Evolutionary conservation across 805 yeast species (phyloP), one percentile per base, ranked within the genome.

Genomic region (Cyberlindnera xishuangbannaensis): DNA sequence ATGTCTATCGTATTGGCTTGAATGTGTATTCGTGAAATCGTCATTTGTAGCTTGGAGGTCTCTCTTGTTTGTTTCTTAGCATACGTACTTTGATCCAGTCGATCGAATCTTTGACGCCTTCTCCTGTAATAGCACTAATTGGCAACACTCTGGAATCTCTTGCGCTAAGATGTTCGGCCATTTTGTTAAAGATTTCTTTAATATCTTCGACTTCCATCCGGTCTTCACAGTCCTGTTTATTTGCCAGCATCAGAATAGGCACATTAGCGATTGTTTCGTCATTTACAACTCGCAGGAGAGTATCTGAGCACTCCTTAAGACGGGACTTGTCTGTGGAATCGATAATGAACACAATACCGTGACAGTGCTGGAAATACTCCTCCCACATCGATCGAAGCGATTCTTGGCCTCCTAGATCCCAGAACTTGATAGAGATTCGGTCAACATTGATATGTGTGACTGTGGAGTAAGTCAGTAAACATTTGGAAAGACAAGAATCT

Each of bases 321-420:
- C 96, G 67, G 21, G 73, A 79, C 18, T 80, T 71, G 56, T 88
- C 97, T 1, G 94, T 80, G 7, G 95, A 83, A 55, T 90, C 98
- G 10, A 92, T 90, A 14, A 90, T 81, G 56, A 90, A 90, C 27
- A 92, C 78, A 23, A 90, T 84, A 0, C 92, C 97, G 58, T 90
- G 97, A 35, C 95, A 83, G 39, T 77, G 81, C 14, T 69, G 66
- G 59, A 79, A 92, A 64, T 90, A 92, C 40, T 84, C 76, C 6
- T 80, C 69, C 98, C 98, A 90, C 69, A 92, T 68, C 18, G 75
- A 64, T 30, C 97, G 67, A 29, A 90, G 64, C n/a, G 82, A 67
- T 52, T 78, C 80, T 58, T 90, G 98, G 10, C 98, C 98, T 9
- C 97, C 97, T 25, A 90, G 77, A 56, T 90, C 98, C 97, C 97